Evolutionary conservation across 495 filamentous ascomycete species (phyloP).

Genomic region (Aspergillus bridgeri): DNA sequence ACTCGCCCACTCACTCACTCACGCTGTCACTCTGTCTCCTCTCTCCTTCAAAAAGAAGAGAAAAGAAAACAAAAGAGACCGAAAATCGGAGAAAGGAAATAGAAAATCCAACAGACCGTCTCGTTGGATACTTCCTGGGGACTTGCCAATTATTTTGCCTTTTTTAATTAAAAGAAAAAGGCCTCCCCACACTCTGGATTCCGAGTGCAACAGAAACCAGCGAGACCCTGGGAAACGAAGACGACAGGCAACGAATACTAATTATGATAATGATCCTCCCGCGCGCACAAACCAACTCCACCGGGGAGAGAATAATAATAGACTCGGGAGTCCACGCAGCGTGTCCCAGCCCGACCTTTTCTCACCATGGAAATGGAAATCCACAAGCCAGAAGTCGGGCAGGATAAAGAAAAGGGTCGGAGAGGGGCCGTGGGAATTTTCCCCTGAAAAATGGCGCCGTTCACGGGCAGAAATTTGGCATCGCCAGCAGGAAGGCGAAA

Average conservation of each 20-base stretch:
- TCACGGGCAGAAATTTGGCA: constrained; percentile 12
- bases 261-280: neutral
- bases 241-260: neutral
- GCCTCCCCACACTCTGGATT: neutral
- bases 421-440: constrained; percentile 16
- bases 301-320: neutral
- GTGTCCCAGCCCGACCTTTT: neutral
- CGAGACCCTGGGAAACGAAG: neutral
- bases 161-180: too few relatives aligned
- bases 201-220: neutral
- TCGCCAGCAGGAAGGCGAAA: constrained; percentile 21
- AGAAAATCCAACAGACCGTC: too few relatives aligned
- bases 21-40: neutral
- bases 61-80: neutral
- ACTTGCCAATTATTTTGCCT: neutral
- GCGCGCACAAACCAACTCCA: neutral
- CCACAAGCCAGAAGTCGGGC: neutral
- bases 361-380: neutral
- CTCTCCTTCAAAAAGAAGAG: too few relatives aligned
- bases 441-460: constrained; percentile 6
- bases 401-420: neutral
- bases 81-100: too few relatives aligned
- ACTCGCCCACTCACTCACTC: neutral
- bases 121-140: neutral
- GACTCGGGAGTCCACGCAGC: neutral